Evolutionary conservation across 2,329 filamentous ascomycete species (phyloP).

Genomic region (Ophiocordyceps unilateralis): DNA sequence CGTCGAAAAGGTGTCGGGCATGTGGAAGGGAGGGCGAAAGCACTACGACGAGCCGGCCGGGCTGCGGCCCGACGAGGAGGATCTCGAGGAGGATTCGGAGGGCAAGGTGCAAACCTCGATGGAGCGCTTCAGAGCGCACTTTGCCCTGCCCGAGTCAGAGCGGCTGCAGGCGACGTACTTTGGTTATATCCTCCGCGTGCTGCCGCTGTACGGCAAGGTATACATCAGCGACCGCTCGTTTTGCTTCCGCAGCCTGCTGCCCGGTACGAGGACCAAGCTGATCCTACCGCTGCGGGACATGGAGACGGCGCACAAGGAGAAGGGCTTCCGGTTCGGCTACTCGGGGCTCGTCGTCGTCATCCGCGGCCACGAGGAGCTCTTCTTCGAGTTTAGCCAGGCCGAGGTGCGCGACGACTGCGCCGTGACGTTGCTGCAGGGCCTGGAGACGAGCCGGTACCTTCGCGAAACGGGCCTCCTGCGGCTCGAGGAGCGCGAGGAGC

Average conservation of each 20-base stretch:
- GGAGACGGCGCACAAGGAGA: slow-evolving; percentile 86
- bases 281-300: slow-evolving; percentile 83
- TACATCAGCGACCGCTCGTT: slow-evolving; percentile 80
- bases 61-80: slow-evolving; percentile 36
- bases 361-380: slow-evolving; percentile 83
- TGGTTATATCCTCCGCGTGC: slow-evolving; percentile 73
- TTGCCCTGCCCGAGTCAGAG: slow-evolving; percentile 72
- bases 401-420: slow-evolving; percentile 80
- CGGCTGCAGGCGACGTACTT: slow-evolving; percentile 80
- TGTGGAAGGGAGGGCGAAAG: slow-evolving; percentile 82
- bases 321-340: slow-evolving; percentile 83
- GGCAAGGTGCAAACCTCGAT: slow-evolving; percentile 48
- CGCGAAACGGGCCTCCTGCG: slow-evolving; percentile 51
- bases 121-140: slow-evolving; percentile 77
- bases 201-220: slow-evolving; percentile 90
- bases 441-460: slow-evolving; percentile 57
- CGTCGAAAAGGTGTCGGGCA: slow-evolving; percentile 88
- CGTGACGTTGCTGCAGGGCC: slow-evolving; percentile 57
- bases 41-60: slow-evolving; percentile 58
- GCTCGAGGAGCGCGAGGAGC: slow-evolving; percentile 52
- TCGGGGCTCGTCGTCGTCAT: slow-evolving; percentile 86
- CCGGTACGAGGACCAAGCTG: slow-evolving; percentile 79
- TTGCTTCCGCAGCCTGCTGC: slow-evolving; percentile 83
- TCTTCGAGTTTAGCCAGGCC: slow-evolving; percentile 74
- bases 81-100: slow-evolving; percentile 39